Evolutionary conservation across 2,329 filamentous ascomycete genomes (phyloP), one percentile per base, ranked within the genome.

Genomic region (Emydomyces testavorans): DNA sequence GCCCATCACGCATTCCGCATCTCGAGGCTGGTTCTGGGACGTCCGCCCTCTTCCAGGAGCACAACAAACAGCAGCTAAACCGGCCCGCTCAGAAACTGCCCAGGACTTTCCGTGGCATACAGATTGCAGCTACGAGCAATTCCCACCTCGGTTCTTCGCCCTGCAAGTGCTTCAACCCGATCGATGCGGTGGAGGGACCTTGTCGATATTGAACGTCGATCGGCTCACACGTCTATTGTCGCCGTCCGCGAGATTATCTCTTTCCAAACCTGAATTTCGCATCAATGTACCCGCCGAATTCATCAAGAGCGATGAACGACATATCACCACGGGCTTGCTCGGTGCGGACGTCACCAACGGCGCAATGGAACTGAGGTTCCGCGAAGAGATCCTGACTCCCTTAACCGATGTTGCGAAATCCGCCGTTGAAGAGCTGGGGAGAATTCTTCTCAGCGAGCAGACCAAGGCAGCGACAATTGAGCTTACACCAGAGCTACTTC

Each of bases 11-110:
- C 68, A 71, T 50, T 70, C 66, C 49, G 65, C 67, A 0, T 60
- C 56, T 0, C 60, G 61, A 3, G 68, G 68, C 3, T 71, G 67
- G 68, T 71, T 71, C 51, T 71, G 68, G 68, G 68, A 71, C 37
- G 59, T 70, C 2, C 62, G 62, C 1, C 68, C 65, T 2, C 59
- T 52, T 34, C 38, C 48, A 7, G 48, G 37, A 10, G 57, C 23
- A 20, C 62, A 60, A 40, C 62, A 67, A 36, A 54, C 48, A 13
- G 20, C 34, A 4, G 52, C 55, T 15, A 58, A 64, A 21, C 64
- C 62, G 15, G 68, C 67, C 0, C 58, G 66, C 0, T 68, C 65
- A 0, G 68, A 71, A 50, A 71, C 68, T 0, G 69, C 67, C 65
- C 50, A 62, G 0, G 55, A 65, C 1, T 71, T 71, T 23, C 63